A percentile compares a stretch with the other conserved stretches of the same genome.
phyloP scores from a whole-genome alignment of 1,139 yeast genomes.

The Suhomyces coccinellae region DNA sequence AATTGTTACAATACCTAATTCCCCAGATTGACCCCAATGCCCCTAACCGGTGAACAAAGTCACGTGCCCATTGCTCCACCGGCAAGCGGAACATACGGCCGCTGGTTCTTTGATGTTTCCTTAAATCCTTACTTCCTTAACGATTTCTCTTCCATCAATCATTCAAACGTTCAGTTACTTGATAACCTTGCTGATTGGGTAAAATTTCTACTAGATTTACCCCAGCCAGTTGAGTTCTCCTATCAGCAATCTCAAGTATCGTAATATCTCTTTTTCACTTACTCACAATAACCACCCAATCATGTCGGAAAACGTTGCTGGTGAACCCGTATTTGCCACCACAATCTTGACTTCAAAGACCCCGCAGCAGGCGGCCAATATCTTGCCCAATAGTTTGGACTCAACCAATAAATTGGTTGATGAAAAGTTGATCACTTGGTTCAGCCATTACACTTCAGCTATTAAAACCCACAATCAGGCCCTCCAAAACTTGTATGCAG shows the following conservation, averaged over 20 bases:
- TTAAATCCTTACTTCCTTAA: neutral
- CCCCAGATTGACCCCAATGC: neutral
- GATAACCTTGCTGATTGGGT: neutral
- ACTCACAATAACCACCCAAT: neutral
- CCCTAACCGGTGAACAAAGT: neutral
- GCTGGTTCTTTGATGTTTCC: neutral
- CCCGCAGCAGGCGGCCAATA: conserved; percentile 44
- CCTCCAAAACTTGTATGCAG: conserved; percentile 16
- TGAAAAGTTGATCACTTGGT: conserved; percentile 18
- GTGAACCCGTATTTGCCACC: conserved; percentile 31
- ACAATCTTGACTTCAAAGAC: conserved; percentile 45
- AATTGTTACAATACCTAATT: neutral
- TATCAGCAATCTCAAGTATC: no score
- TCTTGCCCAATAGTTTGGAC: conserved; percentile 37
- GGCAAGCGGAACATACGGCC: conserved; percentile 7
- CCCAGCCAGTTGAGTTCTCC: no score
- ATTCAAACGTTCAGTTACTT: neutral
- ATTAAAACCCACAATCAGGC: conserved; percentile 15
- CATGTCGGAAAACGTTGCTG: conserved; percentile 7
- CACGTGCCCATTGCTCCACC: conserved; percentile 3
- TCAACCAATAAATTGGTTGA: conserved; percentile 17
- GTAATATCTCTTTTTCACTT: no score
- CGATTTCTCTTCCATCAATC: neutral
- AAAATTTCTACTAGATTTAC: neutral
- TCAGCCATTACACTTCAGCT: conserved; percentile 16